Evolutionary conservation across 257 asterid species (phyloP).

Genomic region (Solanum pinnatisectum): DNA sequence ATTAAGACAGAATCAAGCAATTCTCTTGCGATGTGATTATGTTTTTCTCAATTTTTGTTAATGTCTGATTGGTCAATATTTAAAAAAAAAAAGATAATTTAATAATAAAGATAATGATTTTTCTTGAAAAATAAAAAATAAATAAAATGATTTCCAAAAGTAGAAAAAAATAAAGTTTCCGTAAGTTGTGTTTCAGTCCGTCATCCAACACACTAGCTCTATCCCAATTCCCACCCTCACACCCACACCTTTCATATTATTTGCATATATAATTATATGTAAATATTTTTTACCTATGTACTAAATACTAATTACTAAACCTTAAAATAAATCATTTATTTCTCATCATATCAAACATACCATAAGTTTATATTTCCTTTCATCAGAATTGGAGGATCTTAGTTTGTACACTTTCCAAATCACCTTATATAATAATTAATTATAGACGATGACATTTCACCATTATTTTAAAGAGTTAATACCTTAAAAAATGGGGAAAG

Average conservation of each 20-base stretch:
- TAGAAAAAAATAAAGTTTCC: fast-evolving
- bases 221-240: not conserved
- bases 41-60: not conserved
- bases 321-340: not conserved
- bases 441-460: not conserved
- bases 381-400: not conserved
- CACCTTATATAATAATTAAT: not conserved
- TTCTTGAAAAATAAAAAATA: not conserved
- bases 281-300: not conserved
- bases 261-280: not conserved
- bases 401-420: not conserved
- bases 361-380: not conserved
- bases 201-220: not conserved
- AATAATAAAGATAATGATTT: not conserved
- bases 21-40: not conserved
- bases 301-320: not conserved
- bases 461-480: not conserved
- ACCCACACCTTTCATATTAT: not conserved
- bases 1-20: not conserved
- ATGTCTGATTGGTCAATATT: not conserved
- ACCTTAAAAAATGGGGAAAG: not conserved
- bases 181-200: not conserved
- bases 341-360: not conserved
- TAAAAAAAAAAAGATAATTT: too few species aligned
- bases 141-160: not conserved